Evolutionary conservation across 2,329 filamentous ascomycete species (phyloP), one percentile per base, ranked within the genome.

Genomic region (Apiospora rasikravindrae): DNA sequence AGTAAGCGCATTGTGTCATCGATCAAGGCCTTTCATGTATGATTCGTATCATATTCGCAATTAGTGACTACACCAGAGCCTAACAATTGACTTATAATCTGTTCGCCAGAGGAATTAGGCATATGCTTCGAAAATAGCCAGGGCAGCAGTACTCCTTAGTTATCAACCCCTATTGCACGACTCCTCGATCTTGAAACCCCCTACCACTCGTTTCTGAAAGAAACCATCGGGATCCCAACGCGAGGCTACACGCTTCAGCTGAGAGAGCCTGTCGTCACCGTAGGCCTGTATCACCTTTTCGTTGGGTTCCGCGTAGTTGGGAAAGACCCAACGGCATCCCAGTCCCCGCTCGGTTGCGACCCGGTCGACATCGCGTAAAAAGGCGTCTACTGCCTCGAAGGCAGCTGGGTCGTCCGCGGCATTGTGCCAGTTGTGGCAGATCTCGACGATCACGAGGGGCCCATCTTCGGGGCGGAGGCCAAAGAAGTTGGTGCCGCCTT

Each of bases 131-230:
- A n/a, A n/a, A n/a, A n/a, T n/a, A n/a, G n/a, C n/a, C n/a, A n/a
- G n/a, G n/a, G n/a, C n/a, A n/a, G n/a, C n/a, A n/a, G n/a, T n/a
- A n/a, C 4, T 19, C 14, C 4, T 19, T 37, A 61, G 4, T 2
- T 14, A 11, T 11, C 16, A 22, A 7, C 16, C 53, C 16, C 8
- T 37, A 22, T n/a, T 37, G n/a, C 6, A 33, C 16, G 7, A 0
- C 14, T n/a, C 57, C 19, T 37, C 19, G 19, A 64, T 64, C 57
- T 64, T 64, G 33, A 64, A 61, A 40, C 57, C 57, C 8, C 57
- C 57, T 4, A 64, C 57, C 7, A 64, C 57, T 13, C 57, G 57
- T n/a, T 64, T 64, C 57, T 64, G 57, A 40, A 64, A 64, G 57
- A 64, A 64, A 2, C 57, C 57, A 13, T 64, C 57, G 4, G 57